Percentiles rank a stretch among this genome's conserved stretches.
Evolutionary conservation across 2,329 filamentous ascomycete genomes (phyloP).

Genomic region (Alternaria triticina): DNA sequence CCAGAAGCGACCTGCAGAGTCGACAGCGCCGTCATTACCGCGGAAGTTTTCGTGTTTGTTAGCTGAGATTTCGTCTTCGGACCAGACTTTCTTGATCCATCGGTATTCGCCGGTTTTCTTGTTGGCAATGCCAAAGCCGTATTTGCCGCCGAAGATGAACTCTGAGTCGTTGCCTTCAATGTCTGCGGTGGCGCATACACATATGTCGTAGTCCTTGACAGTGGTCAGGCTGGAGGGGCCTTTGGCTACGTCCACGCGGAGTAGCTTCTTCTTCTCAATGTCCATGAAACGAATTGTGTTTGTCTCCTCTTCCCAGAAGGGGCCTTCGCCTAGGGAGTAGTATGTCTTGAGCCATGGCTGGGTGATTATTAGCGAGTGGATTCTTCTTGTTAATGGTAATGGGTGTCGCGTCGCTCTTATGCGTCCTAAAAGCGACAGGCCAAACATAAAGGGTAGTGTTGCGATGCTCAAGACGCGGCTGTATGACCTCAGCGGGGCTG

Average conservation of each 20-base stretch:
- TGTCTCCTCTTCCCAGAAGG: conserved; percentile 71
- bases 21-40: conserved; percentile 82
- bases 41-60: conserved; percentile 62
- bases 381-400: background rate
- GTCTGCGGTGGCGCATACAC: conserved; percentile 72
- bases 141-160: conserved; percentile 80
- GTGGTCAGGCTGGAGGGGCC: conserved; percentile 65
- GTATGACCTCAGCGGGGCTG: conserved; percentile 32
- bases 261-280: conserved; percentile 77
- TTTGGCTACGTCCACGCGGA: conserved; percentile 70
- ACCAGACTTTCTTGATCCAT: conserved; percentile 65
- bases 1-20: conserved; percentile 83
- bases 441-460: background rate
- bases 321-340: conserved; percentile 75
- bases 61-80: conserved; percentile 53
- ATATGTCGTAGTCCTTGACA: conserved; percentile 62
- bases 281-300: conserved; percentile 79
- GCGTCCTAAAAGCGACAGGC: background rate
- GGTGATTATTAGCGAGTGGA: conserved; percentile 12
- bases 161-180: conserved; percentile 72
- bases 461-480: conserved; percentile 2
- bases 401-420: background rate
- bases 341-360: conserved; percentile 64
- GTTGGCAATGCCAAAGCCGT: conserved; percentile 80
- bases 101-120: conserved; percentile 62